Base-by-base conservation (phyloP, 2,329 filamentous ascomycete genomes). In the Colletotrichum aenigma region DNA sequence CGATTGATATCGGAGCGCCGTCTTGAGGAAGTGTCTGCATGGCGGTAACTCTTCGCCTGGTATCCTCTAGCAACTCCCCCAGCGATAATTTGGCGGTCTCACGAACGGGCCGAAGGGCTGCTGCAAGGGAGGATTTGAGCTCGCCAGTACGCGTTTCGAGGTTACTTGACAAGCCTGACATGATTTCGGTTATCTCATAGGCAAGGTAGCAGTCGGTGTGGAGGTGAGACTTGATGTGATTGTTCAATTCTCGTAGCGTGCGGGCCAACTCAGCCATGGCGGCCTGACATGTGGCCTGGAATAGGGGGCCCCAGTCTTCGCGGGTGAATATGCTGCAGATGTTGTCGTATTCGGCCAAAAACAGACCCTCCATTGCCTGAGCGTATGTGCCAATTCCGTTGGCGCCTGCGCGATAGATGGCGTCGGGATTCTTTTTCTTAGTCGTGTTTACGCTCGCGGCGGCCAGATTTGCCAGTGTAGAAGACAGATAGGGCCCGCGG, bases 341-440 rank as follows among this genome's bases (percentile, higher is more conserved):
- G 81, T 96, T 98, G 74, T 98, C 95, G 84, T 98, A 96, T 84
- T 99, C 97, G 13, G 96, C 93, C 30, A 94, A 85, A 78, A 98
- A 96, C 77, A 98, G 93, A 8, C 94, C 94, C 82, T 98, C 95
- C 85, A 99, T 92, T 1, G 94, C 95, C 80, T 94, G 93, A 0
- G 95, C 94, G 82, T 99, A 99, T 43, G 94, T 95, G 4, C 94
- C 93, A 75, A 99, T 97, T 6, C 96, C 96, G 83, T 97, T 98
- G 26, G 95, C 97, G 16, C 96, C 96, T 75, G 94, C 91, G 75
- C 93, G 93, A 84, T 99, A 99, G 12, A 97, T 91, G 4, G 95
- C 94, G 82, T 96, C 95, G 2, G 93, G 90, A 70, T 93, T 93
- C 85, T 95, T 95, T 83, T 95, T 94, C 84, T 95, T 96, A 26